phyloP scores from a whole-genome alignment of 2,329 filamentous ascomycete species.

The Verticillium zaregamsianum region DNA sequence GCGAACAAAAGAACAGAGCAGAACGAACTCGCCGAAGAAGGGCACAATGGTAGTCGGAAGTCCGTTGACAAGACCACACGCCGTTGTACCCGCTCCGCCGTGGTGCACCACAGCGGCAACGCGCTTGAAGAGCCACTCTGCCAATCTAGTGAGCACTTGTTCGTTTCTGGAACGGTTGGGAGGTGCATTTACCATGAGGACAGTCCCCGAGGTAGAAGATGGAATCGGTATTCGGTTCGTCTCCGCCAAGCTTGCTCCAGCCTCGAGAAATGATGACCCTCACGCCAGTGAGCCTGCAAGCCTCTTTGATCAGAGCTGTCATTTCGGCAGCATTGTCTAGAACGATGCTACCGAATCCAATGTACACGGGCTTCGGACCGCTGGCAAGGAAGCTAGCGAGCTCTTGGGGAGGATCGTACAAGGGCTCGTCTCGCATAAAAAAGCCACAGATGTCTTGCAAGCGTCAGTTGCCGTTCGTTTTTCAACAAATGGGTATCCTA shows the following conservation, averaged over 20 bases:
- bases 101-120: slow-evolving; percentile 55
- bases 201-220: slow-evolving; percentile 50
- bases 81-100: slow-evolving; percentile 56
- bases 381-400: slow-evolving; percentile 38
- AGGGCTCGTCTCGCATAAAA: slow-evolving; percentile 56
- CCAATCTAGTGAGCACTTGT: neutral
- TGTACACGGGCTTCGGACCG: slow-evolving; percentile 36
- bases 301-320: slow-evolving; percentile 33
- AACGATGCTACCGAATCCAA: slow-evolving; percentile 46
- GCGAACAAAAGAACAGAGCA: neutral
- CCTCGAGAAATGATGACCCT: slow-evolving; percentile 45
- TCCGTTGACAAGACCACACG: slow-evolving; percentile 46
- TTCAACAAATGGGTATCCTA: slow-evolving; percentile 10
- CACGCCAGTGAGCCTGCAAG: slow-evolving; percentile 33
- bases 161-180: no score
- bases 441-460: slow-evolving; percentile 51
- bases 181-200: slow-evolving; percentile 31
- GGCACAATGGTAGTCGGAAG: slow-evolving; percentile 51
- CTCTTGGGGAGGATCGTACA: slow-evolving; percentile 50
- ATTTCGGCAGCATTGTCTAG: slow-evolving; percentile 36
- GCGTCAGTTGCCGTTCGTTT: neutral
- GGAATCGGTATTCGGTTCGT: slow-evolving; percentile 7
- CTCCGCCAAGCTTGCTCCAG: slow-evolving; percentile 17
- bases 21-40: slow-evolving; percentile 35
- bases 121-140: slow-evolving; percentile 51